Evolutionary conservation across 2,329 filamentous ascomycete genomes (phyloP).

Genomic region (Tolypocladium pustulatum): DNA sequence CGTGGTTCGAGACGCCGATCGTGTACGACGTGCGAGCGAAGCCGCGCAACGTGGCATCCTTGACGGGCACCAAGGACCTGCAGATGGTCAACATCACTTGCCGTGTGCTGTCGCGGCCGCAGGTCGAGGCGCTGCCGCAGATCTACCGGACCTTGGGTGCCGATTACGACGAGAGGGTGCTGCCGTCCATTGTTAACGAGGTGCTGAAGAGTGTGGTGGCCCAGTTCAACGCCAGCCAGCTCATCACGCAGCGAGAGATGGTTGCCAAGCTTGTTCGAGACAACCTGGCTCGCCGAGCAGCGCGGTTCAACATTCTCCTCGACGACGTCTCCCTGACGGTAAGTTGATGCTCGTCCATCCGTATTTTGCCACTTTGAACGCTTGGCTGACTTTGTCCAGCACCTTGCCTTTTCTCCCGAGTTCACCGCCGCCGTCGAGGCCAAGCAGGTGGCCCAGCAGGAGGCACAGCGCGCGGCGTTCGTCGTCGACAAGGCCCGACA

Average conservation of each 20-base stretch:
- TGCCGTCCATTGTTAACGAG: conserved; percentile 97
- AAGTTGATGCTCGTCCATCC: conserved; percentile 21
- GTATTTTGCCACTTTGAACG: too few relatives aligned
- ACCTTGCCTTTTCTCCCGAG: conserved; percentile 63
- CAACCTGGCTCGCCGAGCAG: conserved; percentile 81
- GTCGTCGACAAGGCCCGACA: conserved; percentile 97
- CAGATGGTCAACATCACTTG: conserved; percentile 99
- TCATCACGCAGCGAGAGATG: conserved; percentile 98
- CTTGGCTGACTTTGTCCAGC: conserved; percentile 26
- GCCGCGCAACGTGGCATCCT: conserved; percentile 89
- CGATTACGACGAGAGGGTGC: conserved; percentile 93
- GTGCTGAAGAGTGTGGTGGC: conserved; percentile 97
- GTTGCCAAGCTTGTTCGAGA: conserved; percentile 86
- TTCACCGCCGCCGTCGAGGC: conserved; percentile 65
- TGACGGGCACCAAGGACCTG: conserved; percentile 97
- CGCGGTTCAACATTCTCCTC: conserved; percentile 92
- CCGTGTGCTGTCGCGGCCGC: conserved; percentile 89
- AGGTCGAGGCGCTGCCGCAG: conserved; percentile 80
- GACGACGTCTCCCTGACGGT: conserved; percentile 97
- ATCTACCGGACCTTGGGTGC: conserved; percentile 93
- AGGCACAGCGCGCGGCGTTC: conserved; percentile 94
- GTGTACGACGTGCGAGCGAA: conserved; percentile 97
- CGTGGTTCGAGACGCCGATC: conserved; percentile 95
- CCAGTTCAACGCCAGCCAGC: conserved; percentile 95
- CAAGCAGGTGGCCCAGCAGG: conserved; percentile 73